These are phyloP conservation scores for Larix kaempferi DNA, from an alignment of 75 land plant genomes.

Conservation along the genomic window DNA sequence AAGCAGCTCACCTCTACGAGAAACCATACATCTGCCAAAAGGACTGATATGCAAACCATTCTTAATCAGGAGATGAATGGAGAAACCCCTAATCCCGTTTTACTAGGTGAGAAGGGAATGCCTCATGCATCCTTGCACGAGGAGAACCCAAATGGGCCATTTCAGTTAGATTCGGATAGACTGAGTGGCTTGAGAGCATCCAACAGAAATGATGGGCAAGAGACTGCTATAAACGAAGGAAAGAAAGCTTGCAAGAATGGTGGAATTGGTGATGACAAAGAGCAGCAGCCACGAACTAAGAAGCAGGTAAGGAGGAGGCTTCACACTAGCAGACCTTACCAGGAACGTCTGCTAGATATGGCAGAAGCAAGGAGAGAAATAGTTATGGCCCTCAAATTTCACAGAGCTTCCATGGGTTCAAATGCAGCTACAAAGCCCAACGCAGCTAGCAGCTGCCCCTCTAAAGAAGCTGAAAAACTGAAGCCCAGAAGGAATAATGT, in stretches of 20 bases:
- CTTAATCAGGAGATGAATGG: background rate
- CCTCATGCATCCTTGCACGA: background rate
- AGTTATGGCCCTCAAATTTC: conserved; percentile 60
- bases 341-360: conserved; percentile 63
- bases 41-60: background rate
- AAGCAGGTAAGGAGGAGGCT: conserved; percentile 69
- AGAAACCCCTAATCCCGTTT: background rate
- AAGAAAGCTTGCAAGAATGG: conserved; percentile 1
- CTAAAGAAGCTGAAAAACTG: background rate
- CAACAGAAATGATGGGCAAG: background rate
- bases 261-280: background rate
- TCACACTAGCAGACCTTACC: conserved; percentile 60
- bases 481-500: background rate
- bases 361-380: conserved; percentile 73
- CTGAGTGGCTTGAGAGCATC: background rate
- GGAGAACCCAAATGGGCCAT: background rate
- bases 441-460: background rate
- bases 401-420: conserved; percentile 60
- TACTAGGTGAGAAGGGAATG: background rate
- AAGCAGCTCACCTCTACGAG: conserved; percentile 32
- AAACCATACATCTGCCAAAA: conserved; percentile 2
- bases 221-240: background rate
- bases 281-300: conserved; percentile 13
- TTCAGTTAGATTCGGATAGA: background rate
- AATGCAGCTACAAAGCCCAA: background rate